phyloP scores from a whole-genome alignment of 176 grass and related monocot species.

The Eragrostis nindensis region DNA sequence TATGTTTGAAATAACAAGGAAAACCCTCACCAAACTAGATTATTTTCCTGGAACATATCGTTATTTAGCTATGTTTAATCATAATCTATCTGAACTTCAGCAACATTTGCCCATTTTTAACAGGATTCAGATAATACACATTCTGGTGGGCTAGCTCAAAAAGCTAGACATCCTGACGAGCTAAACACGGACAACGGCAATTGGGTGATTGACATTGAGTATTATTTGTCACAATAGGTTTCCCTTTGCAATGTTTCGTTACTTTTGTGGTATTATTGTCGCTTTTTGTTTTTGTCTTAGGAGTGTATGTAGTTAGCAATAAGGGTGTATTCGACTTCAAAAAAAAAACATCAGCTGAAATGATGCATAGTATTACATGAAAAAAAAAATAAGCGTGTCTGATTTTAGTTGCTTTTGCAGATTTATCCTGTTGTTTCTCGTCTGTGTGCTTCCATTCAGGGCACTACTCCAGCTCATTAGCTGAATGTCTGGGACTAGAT shows the following conservation, averaged over 20 bases:
- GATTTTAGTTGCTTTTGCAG: conserved; percentile 57
- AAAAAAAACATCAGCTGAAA: no score
- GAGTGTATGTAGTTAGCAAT: no score
- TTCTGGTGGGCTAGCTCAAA: conserved; percentile 86
- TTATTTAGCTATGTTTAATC: conserved; percentile 29
- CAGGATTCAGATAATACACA: conserved; percentile 60
- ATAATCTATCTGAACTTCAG: conserved; percentile 28
- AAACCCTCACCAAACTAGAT: neutral
- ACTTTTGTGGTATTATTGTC: neutral
- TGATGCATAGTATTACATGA: conserved; percentile 9
- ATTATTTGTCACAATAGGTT: conserved; percentile 98
- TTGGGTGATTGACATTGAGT: conserved; percentile 93
- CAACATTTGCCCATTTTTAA: conserved; percentile 37
- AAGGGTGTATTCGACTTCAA: no score
- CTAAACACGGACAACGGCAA: conserved; percentile 67
- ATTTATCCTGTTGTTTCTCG: conserved; percentile 99
- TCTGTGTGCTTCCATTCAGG: conserved; percentile 95
- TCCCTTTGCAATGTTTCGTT: neutral
- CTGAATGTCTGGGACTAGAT: conserved; percentile 98
- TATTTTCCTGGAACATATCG: neutral
- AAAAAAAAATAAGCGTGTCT: no score
- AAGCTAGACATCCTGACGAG: conserved; percentile 94
- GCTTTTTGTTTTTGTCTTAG: no score
- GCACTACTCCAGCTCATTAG: conserved; percentile 94
- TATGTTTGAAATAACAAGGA: no score